Evolutionary conservation across 768 basidiomycete species (phyloP), one percentile per base, ranked within the genome.

Genomic region (Tylopilus rubrobrunneus): DNA sequence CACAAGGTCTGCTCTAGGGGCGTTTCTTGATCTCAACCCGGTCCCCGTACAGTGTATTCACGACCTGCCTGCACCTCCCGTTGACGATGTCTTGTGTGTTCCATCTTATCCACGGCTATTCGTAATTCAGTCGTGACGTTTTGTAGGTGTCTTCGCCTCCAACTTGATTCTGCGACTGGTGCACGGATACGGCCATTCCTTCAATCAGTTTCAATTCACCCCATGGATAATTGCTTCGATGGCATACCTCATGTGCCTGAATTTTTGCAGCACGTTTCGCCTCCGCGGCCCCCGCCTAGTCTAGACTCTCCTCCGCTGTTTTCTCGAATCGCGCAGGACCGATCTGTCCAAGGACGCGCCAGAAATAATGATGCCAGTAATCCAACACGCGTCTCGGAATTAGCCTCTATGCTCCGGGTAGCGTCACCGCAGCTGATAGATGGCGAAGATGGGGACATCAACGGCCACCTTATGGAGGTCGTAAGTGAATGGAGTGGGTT

Each of bases 401-500:
- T 76, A 37, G 57, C 65, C 34, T 52, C 58, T 45, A 56, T 71
- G 43, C 43, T 71, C 27, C 54, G 47, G 48, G 41, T 23, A 36
- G 63, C 65, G 10, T 63, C 64, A 34, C 56, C 54, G 11, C 58
- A 65, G 43, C 53, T 71, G 43, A 60, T 66, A 44, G 69, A 74
- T 40, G 71, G 77, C 45, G 69, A 74, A 34, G 77, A 79, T 23
- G 67, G 67, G 4, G 77, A 81, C 45, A 55, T 81, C 7, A 69
- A 75, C n/a, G 63, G 62, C 33, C 74, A 76, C 47, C 79, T 81
- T 63, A 78, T 89, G 74, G 69, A 76, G 9, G 61, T 86, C 33
- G 78, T 87, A 1, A 76, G 81, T 65, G 87, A 85, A 28, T 85
- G 85, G 84, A 66, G 87, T 87, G 62, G 42, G 79, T 76, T 41